Conservation (phyloP, 345 rosid genomes). For the Melaleuca quinquenervia region DNA sequence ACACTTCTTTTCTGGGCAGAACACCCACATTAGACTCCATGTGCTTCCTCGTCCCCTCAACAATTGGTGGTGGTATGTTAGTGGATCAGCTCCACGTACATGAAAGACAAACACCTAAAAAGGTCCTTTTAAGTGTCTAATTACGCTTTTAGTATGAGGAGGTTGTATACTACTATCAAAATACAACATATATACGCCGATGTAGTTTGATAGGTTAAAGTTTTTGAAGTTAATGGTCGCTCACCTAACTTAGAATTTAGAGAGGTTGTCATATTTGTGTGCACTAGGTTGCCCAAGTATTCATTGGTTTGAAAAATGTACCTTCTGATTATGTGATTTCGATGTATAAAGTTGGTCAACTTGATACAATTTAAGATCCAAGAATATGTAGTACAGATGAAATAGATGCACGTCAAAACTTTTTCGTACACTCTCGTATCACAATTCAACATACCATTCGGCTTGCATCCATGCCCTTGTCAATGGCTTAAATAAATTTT, state of each 20-base stretch:
- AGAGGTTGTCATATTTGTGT: background rate
- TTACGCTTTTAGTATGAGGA: background rate
- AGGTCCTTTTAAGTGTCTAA: background rate
- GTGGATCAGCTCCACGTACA: background rate
- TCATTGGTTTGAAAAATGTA: background rate
- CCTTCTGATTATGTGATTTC: background rate
- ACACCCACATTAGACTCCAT: background rate
- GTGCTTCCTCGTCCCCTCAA: constrained; percentile 1
- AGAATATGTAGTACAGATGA: background rate
- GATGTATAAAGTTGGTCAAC: background rate
- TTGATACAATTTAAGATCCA: background rate
- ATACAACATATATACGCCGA: background rate
- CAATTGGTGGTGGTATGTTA: background rate
- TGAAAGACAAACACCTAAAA: constrained; percentile 2
- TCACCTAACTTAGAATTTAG: background rate
- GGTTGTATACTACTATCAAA: background rate
- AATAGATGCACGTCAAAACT: background rate
- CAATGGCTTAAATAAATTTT: background rate
- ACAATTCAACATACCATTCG: background rate
- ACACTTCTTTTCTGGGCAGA: background rate
- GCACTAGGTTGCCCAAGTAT: background rate
- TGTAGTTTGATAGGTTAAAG: background rate
- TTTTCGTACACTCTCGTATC: background rate
- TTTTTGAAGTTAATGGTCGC: background rate
- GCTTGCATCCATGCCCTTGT: background rate